Evolutionary conservation across 306 rosid genomes (phyloP).

Genomic region (Canavalia ensiformis): DNA sequence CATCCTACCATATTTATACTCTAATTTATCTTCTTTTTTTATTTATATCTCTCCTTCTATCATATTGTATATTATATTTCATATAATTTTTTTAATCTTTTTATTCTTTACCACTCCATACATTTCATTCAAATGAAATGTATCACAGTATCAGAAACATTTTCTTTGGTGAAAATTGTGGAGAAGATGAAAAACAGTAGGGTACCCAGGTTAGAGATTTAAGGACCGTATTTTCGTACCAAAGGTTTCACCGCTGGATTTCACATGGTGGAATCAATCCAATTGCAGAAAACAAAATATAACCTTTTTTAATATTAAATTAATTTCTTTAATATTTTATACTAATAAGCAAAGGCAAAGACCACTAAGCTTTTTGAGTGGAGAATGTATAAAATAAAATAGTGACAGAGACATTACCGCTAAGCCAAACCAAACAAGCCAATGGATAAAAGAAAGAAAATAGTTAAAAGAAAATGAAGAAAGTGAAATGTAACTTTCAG

Average conservation of each 20-base stretch:
- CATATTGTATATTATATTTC: no score
- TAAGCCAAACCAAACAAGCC: conserved; percentile 40
- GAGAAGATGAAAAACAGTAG: conserved; percentile 18
- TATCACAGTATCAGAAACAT: no score
- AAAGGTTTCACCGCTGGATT: conserved; percentile 41
- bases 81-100: no score
- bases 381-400: conserved; percentile 43
- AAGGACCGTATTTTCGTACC: conserved; percentile 4
- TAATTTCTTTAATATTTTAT: conserved; percentile 38
- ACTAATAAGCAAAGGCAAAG: conserved; percentile 22
- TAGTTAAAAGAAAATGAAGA: conserved; percentile 27
- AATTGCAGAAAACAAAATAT: conserved; percentile 18
- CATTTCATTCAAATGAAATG: no score
- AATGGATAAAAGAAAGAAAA: conserved; percentile 19
- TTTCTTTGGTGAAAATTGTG: conserved; percentile 3
- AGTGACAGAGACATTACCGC: conserved; percentile 52
- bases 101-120: no score
- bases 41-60: no score
- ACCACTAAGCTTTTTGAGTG: conserved; percentile 48
- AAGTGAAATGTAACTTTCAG: conserved; percentile 35
- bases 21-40: no score
- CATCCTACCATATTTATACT: no score
- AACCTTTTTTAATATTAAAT: no score
- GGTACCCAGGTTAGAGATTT: background rate
- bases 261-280: conserved; percentile 41